Evolutionary conservation across 2,329 filamentous ascomycete genomes (phyloP), one percentile per base, ranked within the genome.

Genomic region (Sarocladiaceae sp.): DNA sequence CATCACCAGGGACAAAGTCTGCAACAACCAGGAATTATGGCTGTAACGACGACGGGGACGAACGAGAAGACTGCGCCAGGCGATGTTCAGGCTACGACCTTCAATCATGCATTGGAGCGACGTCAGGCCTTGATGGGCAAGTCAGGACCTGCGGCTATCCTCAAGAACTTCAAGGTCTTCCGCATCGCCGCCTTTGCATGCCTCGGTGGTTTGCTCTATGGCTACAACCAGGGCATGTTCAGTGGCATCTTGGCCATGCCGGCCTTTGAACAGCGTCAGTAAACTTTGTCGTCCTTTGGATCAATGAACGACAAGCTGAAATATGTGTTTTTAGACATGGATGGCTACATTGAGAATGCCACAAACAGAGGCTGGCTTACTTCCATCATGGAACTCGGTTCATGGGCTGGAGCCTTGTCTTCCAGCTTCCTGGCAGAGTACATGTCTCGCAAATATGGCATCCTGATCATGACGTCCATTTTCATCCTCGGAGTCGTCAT

Each of bases 371-470:
- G 75, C n/a, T 80, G 75, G 76, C 57, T 81, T 3, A 79, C 75
- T 1, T 70, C 83, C 2, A 87, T 88, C 51, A 75, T 89, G 23
- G 83, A 88, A 57, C 74, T 89, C 2, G 85, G 85, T 44, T 85
- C 84, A 33, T 89, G 84, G 84, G 57, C 87, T n/a, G 85, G 85
- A 29, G 78, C 82, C 0, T 61, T 89, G 3, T 69, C 83, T 31
- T 84, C 78, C 3, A 82, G 83, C 1, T 83, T 83, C 55, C 60
- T 88, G n/a, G 83, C 84, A 15, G 85, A 89, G 56, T 68, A 73
- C 3, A 59, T 82, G 41, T 84, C 80, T 2, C 73, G 85, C 35
- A 88, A 88, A 59, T 82, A 82, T 49, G 75, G 78, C 6, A 80
- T 88, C 45, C 62, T 88, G n/a, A 70, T 86, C 27, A 81, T 82